Evolutionary conservation across 805 yeast genomes (phyloP).

Genomic region (Komagataella ulmi): DNA sequence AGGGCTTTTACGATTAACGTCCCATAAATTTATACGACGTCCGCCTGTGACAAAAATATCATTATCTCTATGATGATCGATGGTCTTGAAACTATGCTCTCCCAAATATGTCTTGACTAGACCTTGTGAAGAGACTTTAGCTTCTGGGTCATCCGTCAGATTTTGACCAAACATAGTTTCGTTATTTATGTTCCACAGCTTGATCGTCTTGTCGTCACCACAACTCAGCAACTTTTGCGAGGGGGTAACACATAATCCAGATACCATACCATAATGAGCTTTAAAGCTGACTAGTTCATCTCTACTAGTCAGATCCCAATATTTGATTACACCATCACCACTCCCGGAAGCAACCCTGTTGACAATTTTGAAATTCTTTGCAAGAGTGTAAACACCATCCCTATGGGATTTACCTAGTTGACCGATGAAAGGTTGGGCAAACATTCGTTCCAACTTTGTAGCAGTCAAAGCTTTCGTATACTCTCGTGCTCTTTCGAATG

Average conservation of each 20-base stretch:
- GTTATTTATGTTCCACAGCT: conserved; percentile 70
- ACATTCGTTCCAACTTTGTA: conserved; percentile 89
- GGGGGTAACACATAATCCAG: conserved; percentile 65
- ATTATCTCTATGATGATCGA: conserved; percentile 77
- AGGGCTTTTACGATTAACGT: conserved; percentile 65
- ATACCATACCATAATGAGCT: conserved; percentile 84
- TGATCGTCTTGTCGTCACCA: conserved; percentile 82
- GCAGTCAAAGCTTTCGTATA: conserved; percentile 91
- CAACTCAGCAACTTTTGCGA: conserved; percentile 57
- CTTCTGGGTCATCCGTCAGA: conserved; percentile 12
- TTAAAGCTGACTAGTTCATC: conserved; percentile 64
- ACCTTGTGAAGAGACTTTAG: conserved; percentile 28
- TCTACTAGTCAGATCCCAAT: conserved; percentile 81
- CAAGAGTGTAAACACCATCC: conserved; percentile 85
- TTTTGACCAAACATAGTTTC: conserved; percentile 18
- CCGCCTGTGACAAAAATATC: conserved; percentile 86
- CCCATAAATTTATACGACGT: conserved; percentile 86
- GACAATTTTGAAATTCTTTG: conserved; percentile 58
- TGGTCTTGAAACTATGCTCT: conserved; percentile 68
- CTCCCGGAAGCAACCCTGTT: conserved; percentile 81
- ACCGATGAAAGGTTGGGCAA: conserved; percentile 94
- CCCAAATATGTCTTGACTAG: conserved; percentile 71
- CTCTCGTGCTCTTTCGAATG: conserved; percentile 94
- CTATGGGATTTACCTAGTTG: conserved; percentile 92
- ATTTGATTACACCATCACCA: conserved; percentile 90